Base-by-base conservation (phyloP, 768 basidiomycete species). In the Boletus sensibilis region DNA sequence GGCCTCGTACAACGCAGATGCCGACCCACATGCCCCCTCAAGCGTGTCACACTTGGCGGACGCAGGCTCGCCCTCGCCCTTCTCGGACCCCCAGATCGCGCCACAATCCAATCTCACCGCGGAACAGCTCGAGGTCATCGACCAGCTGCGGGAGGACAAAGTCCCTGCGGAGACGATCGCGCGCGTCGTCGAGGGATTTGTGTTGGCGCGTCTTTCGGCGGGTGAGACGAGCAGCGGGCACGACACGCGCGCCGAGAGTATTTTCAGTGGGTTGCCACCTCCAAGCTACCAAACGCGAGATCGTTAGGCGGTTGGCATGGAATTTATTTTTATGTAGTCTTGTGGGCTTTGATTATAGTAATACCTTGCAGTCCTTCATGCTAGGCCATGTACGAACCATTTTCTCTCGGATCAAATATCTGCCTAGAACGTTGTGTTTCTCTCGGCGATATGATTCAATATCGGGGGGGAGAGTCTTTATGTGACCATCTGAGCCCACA, bases 261-360 rank as follows among this genome's bases (percentile, higher is more conserved):
- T 50, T 18, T 18, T 18, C 6, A 57, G 66, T 20, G 40, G 18
- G n/a, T 37, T 45, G 20, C 61, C 54, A 1, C 66, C 63, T 8
- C 65, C 66, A 11, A 67, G 66, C 27, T 67, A 68, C 33, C 61
- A 56, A 41, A 60, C 58, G 5, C 59, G 44, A 23, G 47, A 35
- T 12, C 40, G 20, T 39, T 56, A 49, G 25, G 8, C 9, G 3
- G 20, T 25, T 4, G 16, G 35, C 23, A 8, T 8, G 13, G 10
- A 3, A 8, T 0, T 6, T 34, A 9, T 27, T 13, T 13, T 23
- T 16, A 25, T 33, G 23, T 38, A 9, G 23, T 21, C 5, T 25
- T 7, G 21, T 16, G 29, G 2, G 12, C 9, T 7, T 20, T 42
- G 20, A 16, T n/a, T 44, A 23, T 9, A 14, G n/a, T 8, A 14